Base-by-base conservation (phyloP, 371 early-diverging fungal genomes). In the Apophysomyces sp. region DNA sequence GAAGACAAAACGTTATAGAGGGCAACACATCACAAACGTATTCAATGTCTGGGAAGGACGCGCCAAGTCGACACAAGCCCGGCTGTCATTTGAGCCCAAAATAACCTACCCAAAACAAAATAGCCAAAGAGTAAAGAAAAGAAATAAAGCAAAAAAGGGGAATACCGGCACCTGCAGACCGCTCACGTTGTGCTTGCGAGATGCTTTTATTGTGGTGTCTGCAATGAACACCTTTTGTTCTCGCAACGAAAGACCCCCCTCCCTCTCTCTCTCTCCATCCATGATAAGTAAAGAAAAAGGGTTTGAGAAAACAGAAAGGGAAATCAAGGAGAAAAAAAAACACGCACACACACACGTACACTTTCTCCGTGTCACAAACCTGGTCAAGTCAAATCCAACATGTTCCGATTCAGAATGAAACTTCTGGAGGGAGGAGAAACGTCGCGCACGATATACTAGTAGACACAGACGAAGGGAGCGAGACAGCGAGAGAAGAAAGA, bases 311-410 rank as follows among this genome's bases (percentile, higher is more conserved):
- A 37, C 26, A 39, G 2, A 24, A 40, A 26, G 26, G 30, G n/a
- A 53, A 24, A 41, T 11, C 21, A 39, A 52, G 36, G 31, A 54
- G 60, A 55, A 52, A 60, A 30, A 54, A 32, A 58, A 49, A 44
- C 27, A 15, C 13, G 53, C 3, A 21, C 8, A 34, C 34, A 2
- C 11, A 8, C 11, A 1, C 34, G 8, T 13, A 11, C 34, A 21
- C 26, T 44, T 26, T n/a, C 49, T 44, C 24, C 49, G 11, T 21
- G 24, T 2, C 26, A 44, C 49, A 44, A 44, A 44, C 49, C 49
- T 44, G 49, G 11, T 9, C 24, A 21, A 21, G 21, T n/a, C 18
- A 21, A 44, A 21, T 44, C 18, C n/a, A 9, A 4, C 24, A 44
- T 9, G 21, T 21, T 21, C 9, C 6, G n/a, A 18, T 44, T 9